Percentiles rank a stretch among this genome's conserved stretches.
Evolutionary conservation across 2,329 filamentous ascomycete species (phyloP).

Genomic region (Periconia sp.): DNA sequence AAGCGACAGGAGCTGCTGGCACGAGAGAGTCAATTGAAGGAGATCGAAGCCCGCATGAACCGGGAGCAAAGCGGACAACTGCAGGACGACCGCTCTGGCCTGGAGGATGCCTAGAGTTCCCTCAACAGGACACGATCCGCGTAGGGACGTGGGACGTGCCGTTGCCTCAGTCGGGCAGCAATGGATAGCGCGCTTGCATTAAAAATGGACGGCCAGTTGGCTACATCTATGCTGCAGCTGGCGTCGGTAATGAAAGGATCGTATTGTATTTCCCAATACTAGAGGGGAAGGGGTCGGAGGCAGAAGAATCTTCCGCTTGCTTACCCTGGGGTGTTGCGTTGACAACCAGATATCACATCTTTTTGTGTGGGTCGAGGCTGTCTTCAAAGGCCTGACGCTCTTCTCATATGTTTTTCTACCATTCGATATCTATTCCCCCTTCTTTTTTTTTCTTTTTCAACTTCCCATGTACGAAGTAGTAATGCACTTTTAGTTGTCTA

Average conservation of each 20-base stretch:
- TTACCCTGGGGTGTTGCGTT: slow-evolving; percentile 27
- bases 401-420: slow-evolving; percentile 45
- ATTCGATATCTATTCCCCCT: slow-evolving; percentile 46
- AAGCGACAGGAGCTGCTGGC: slow-evolving; percentile 98
- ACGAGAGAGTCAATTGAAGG: slow-evolving; percentile 95
- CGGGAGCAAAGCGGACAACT: slow-evolving; percentile 66
- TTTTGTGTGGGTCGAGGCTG: slow-evolving; percentile 21
- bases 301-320: slow-evolving; percentile 28
- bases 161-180: not conserved
- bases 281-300: slow-evolving; percentile 20
- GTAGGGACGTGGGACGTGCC: not conserved
- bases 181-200: slow-evolving; percentile 32
- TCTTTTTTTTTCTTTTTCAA: slow-evolving; percentile 24
- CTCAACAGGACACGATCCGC: slow-evolving; percentile 4
- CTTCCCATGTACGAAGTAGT: slow-evolving; percentile 43
- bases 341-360: slow-evolving; percentile 28
- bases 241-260: slow-evolving; percentile 34
- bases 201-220: slow-evolving; percentile 21
- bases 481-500: slow-evolving; percentile 39
- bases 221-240: slow-evolving; percentile 29
- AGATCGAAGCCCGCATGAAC: slow-evolving; percentile 97
- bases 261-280: slow-evolving; percentile 27
- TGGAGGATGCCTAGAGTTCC: slow-evolving; percentile 26
- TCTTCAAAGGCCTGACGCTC: slow-evolving; percentile 34
- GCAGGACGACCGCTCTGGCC: slow-evolving; percentile 22